These are phyloP conservation scores for Nemania diffusa DNA, from an alignment of 2,329 filamentous ascomycete species.

Conservation along the genomic window DNA sequence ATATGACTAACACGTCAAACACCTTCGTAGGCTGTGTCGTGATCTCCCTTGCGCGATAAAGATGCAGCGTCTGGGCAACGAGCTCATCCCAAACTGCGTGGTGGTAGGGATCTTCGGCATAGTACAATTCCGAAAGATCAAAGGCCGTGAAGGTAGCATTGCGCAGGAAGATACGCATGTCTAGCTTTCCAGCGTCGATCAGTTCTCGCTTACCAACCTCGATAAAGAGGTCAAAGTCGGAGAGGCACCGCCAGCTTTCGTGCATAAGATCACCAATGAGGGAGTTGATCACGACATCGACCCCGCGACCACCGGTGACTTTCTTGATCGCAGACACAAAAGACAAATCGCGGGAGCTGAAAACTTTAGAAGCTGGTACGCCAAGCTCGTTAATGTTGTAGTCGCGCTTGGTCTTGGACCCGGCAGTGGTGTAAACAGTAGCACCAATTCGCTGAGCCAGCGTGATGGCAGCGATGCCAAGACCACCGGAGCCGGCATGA, in stretches of 20 bases:
- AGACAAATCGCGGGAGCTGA: constrained; percentile 46
- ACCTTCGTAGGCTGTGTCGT: background rate
- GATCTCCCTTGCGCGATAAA: constrained; percentile 19
- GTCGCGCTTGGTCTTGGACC: constrained; percentile 32
- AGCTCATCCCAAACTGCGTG: background rate
- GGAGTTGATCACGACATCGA: constrained; percentile 35
- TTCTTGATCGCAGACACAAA: constrained; percentile 43
- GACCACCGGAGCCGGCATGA: constrained; percentile 50
- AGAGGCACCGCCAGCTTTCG: constrained; percentile 49
- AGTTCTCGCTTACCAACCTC: constrained; percentile 54
- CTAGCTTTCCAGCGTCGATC: constrained; percentile 48
- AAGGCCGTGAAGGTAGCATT: constrained; percentile 55
- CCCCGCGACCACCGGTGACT: constrained; percentile 27
- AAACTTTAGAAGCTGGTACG: constrained; percentile 48
- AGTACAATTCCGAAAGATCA: constrained; percentile 45
- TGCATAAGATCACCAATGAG: constrained; percentile 31
- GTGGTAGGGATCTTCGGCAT: background rate
- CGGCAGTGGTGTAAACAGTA: constrained; percentile 47
- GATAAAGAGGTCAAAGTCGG: constrained; percentile 49
- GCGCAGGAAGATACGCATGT: constrained; percentile 53
- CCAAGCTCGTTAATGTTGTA: constrained; percentile 44
- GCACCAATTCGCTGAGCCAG: constrained; percentile 48
- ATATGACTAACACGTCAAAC: constrained; percentile 15
- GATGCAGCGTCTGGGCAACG: background rate
- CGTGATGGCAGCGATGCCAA: constrained; percentile 52